phyloP scores from a whole-genome alignment of 2,329 filamentous ascomycete genomes.

The Alternaria sp. region DNA sequence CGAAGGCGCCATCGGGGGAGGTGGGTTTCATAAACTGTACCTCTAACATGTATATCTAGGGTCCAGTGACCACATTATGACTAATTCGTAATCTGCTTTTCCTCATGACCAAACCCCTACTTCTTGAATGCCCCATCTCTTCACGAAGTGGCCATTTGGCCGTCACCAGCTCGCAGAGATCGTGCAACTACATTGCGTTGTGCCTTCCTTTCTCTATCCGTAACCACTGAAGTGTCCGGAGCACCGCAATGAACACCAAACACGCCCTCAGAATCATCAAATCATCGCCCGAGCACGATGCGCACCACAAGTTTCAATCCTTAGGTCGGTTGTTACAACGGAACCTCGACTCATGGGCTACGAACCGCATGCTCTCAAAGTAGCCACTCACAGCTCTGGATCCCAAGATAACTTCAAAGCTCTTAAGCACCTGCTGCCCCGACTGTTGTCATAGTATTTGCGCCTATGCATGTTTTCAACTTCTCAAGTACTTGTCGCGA shows the following conservation, averaged over 20 bases:
- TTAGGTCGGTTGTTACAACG: neutral
- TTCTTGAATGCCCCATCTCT: neutral
- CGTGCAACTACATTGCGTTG: neutral
- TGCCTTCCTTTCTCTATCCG: neutral
- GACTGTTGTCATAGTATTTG: neutral
- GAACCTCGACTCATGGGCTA: neutral
- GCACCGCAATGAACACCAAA: neutral
- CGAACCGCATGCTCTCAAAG: conserved; percentile 1
- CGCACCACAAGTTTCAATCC: neutral
- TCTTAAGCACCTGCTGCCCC: neutral
- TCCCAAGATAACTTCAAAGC: neutral
- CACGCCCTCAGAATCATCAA: neutral
- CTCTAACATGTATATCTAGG: conserved; percentile 5
- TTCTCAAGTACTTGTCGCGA: neutral
- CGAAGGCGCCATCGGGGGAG: neutral
- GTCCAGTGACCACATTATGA: conserved; percentile 1
- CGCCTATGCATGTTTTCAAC: neutral
- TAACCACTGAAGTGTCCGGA: neutral
- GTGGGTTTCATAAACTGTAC: neutral
- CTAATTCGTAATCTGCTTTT: neutral
- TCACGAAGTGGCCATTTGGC: neutral
- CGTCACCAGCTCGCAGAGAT: neutral
- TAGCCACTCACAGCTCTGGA: neutral
- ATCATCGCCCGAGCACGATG: neutral
- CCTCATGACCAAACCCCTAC: neutral